A percentile compares a stretch with the other conserved stretches of the same genome.
phyloP scores from a whole-genome alignment of 2,329 filamentous ascomycete genomes.

The Alternaria longipes region DNA sequence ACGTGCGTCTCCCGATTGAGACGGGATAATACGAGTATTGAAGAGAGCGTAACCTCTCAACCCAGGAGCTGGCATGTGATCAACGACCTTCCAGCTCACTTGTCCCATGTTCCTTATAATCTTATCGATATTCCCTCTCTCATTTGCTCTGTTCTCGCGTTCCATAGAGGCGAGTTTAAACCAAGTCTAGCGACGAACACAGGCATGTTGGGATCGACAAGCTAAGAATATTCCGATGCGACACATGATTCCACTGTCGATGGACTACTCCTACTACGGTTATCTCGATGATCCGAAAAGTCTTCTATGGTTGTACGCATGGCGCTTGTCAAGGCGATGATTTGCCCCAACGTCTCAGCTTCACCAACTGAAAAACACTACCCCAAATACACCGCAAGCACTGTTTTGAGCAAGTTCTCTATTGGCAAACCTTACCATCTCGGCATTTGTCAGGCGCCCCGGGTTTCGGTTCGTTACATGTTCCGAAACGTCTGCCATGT shows the following conservation, averaged over 20 bases:
- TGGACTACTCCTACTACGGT: neutral
- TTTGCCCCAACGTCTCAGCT: neutral
- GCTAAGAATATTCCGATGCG: neutral
- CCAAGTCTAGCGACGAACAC: neutral
- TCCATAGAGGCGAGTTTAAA: neutral
- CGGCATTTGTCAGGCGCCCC: constrained; percentile 3
- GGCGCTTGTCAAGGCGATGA: neutral
- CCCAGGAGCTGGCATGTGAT: neutral
- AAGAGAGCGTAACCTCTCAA: neutral
- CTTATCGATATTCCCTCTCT: neutral
- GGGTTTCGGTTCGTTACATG: constrained; percentile 9
- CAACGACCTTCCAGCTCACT: neutral
- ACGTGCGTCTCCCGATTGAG: neutral
- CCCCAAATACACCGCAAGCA: neutral
- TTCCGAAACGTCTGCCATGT: constrained; percentile 22
- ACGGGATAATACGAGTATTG: neutral
- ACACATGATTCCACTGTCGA: neutral
- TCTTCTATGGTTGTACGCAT: neutral
- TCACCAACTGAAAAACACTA: neutral
- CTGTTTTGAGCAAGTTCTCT: constrained; percentile 5
- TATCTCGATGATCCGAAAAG: neutral
- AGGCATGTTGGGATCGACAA: neutral
- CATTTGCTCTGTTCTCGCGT: neutral
- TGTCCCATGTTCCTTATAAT: neutral
- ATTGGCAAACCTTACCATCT: neutral